phyloP scores from a whole-genome alignment of 2,329 filamentous ascomycete genomes.

The Scopulariopsis brevicaulis region DNA sequence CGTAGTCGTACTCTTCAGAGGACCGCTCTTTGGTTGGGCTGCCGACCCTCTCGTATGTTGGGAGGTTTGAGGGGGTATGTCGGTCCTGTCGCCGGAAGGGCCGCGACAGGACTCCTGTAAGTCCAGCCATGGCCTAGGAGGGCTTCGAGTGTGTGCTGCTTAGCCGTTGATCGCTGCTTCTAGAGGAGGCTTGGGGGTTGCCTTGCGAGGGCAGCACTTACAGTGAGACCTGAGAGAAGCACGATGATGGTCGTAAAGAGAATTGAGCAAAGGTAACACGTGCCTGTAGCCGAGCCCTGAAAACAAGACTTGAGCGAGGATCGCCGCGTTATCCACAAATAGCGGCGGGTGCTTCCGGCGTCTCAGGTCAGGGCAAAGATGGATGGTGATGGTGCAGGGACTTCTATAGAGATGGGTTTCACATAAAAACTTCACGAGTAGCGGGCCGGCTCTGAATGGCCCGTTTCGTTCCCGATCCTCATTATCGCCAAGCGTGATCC shows the following conservation, averaged over 20 bases:
- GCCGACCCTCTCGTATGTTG: conserved; percentile 35
- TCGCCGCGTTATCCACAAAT: neutral
- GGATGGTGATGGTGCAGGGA: neutral
- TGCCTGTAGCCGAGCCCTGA: neutral
- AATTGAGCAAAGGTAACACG: neutral
- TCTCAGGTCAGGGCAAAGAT: neutral
- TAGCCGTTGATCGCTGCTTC: neutral
- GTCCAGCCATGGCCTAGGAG: neutral
- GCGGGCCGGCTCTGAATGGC: neutral
- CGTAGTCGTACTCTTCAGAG: conserved; percentile 36
- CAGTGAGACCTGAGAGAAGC: neutral
- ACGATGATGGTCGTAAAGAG: neutral
- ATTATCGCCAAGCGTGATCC: neutral
- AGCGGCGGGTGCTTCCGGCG: neutral
- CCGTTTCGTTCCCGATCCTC: neutral
- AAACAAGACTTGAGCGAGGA: neutral
- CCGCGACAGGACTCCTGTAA: neutral
- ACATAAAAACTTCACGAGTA: neutral
- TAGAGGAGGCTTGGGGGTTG: neutral
- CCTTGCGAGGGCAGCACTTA: neutral
- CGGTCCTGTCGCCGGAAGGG: conserved; percentile 2
- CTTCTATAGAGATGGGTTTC: neutral
- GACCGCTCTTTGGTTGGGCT: conserved; percentile 35
- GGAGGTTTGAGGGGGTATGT: conserved; percentile 22
- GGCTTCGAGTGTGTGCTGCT: neutral